Conservation (phyloP, 495 filamentous ascomycete genomes). For the Staphylotrichum longicolle region DNA sequence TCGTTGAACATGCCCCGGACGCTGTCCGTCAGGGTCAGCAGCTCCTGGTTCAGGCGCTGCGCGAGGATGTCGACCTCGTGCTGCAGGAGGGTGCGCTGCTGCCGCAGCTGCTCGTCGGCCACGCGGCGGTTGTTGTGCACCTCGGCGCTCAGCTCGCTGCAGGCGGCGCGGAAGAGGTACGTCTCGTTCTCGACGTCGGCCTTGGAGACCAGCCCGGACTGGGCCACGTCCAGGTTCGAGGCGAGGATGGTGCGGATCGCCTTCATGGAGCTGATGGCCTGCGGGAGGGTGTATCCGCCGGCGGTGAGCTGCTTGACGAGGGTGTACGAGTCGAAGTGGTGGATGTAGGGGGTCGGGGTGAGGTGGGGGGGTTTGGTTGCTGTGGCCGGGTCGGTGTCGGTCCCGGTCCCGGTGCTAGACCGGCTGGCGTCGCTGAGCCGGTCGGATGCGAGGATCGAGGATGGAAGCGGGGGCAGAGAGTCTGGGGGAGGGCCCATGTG, state of each 20-base stretch:
- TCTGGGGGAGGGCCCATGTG: constrained; percentile 53
- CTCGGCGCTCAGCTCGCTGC: constrained; percentile 84
- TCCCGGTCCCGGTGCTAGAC: constrained; percentile 1
- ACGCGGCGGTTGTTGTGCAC: constrained; percentile 59
- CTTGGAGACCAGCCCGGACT: constrained; percentile 70
- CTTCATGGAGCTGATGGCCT: constrained; percentile 83
- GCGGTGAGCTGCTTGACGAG: constrained; percentile 73
- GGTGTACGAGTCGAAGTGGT: constrained; percentile 93
- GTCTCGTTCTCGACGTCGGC: constrained; percentile 82
- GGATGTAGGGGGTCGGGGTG: constrained; percentile 73
- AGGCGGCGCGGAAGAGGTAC: constrained; percentile 92
- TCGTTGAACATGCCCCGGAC: constrained; percentile 96
- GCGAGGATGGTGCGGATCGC: constrained; percentile 72
- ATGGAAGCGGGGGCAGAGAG: constrained; percentile 36
- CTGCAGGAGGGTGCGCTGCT: constrained; percentile 79
- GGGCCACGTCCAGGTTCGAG: constrained; percentile 75
- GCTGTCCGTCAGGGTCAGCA: constrained; percentile 77
- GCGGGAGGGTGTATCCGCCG: constrained; percentile 64
- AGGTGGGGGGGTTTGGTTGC: constrained; percentile 54
- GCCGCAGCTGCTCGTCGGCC: constrained; percentile 68
- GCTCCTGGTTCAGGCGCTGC: constrained; percentile 78
- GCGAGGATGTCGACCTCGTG: constrained; percentile 91
- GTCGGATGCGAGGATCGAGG: constrained; percentile 3
- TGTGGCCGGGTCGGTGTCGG: not conserved
- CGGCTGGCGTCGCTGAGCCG: constrained; percentile 40